Conservation (phyloP, 192 early-diverging fungal species). For the Coemansia sp. region DNA sequence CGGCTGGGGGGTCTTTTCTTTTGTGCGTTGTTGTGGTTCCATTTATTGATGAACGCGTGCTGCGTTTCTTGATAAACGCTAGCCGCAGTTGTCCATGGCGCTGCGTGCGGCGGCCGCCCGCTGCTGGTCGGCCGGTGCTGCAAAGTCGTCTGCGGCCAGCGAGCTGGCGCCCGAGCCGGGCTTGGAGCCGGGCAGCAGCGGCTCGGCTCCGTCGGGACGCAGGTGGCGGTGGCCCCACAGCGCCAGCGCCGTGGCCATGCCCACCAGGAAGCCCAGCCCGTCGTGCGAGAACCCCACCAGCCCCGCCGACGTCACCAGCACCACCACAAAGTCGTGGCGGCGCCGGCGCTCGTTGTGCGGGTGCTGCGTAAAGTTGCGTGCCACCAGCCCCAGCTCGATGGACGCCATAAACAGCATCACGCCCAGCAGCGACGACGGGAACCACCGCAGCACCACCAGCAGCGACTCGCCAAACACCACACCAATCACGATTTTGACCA, state of each 20-base stretch:
- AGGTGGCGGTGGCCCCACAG: constrained; percentile 41
- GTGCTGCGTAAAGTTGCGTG: constrained; percentile 46
- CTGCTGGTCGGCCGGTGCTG: too few species aligned
- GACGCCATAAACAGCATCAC: constrained; percentile 86
- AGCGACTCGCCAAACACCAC: constrained; percentile 82
- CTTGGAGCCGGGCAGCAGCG: constrained; percentile 5
- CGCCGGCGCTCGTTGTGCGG: constrained; percentile 30
- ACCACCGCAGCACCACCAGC: constrained; percentile 61
- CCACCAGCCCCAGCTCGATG: constrained; percentile 64
- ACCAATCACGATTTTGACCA: constrained; percentile 71
- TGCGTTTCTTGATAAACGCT: too few species aligned
- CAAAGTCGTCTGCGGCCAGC: too few species aligned
- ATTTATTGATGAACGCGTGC: background rate
- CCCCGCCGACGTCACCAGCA: constrained; percentile 65
- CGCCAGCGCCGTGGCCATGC: constrained; percentile 52
- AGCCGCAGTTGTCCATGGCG: background rate
- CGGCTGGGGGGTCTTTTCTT: background rate
- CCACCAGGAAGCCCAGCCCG: constrained; percentile 74
- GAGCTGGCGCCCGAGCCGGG: background rate
- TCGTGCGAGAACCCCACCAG: constrained; percentile 77
- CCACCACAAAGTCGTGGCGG: constrained; percentile 60
- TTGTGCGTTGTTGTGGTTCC: too few species aligned
- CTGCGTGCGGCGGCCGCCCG: too few species aligned
- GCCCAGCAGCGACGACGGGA: constrained; percentile 75
- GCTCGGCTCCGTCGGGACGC: background rate